Evolutionary conservation across 108 stramenopile genomes (phyloP), one percentile per base, ranked within the genome.

Genomic region (Skeletonema menzelii): DNA sequence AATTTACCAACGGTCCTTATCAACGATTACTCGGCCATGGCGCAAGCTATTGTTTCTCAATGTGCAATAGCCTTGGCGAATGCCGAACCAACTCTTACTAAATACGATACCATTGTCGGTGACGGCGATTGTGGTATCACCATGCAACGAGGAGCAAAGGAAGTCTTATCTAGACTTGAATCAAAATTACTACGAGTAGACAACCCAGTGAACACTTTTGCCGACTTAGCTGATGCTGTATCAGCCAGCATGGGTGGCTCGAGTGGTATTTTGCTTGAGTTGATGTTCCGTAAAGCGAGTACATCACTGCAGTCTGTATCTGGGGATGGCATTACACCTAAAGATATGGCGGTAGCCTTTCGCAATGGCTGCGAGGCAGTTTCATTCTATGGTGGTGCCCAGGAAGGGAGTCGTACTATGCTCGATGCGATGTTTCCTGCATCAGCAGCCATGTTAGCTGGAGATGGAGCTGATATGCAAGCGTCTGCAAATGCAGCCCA

Each of bases 61-160:
- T 81, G 85, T 46, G 77, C 82, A 1, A 20, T 71, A 19, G 88
- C 84, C 12, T 64, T 98, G 46, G 70, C 86, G 24, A 93, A 87
- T 17, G 77, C 86, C 10, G 98, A 98, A 78, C 89, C 93, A 22
- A 27, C 79, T 11, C 76, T 97, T 14, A 97, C 95, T 6, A 89
- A 89, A 56, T 94, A 88, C 70, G 95, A 96, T 69, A 88, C 86
- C 14, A 96, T 97, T 65, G 96, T 97, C 5, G 99, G 99, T 6
- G 99, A 99, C 68, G 98, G 98, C 11, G 99, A 99, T 69, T 98
- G 97, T 80, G 99, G 99, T 2, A 87, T 89, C 11, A 98, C 98
- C 17, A 95, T 98, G 86, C 82, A 91, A 75, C 87, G 96, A 32
- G 99, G 98, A 28, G 98, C 97, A 15, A 82, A 84, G 56, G 93